These are phyloP conservation scores for Rhodamnia rubescens DNA, from an alignment of 345 rosid species.

Conservation along the genomic window DNA sequence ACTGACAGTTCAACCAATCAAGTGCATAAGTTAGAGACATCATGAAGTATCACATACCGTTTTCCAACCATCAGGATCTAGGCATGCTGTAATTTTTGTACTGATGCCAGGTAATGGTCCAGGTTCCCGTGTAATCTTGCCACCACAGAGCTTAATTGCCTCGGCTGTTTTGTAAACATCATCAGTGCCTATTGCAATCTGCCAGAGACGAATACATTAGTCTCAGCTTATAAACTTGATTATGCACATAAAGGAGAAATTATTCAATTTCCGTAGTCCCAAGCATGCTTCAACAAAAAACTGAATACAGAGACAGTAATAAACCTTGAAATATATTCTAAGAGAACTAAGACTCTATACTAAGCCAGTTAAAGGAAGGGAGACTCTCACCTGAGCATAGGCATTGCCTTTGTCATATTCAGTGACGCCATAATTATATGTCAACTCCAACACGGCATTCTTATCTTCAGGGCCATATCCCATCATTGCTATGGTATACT, in stretches of 20 bases:
- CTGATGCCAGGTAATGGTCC: constrained; percentile 95
- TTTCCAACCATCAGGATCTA: constrained; percentile 99
- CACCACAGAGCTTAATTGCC: constrained; percentile 72
- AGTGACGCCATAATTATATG: constrained; percentile 86
- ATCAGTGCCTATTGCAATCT: constrained; percentile 96
- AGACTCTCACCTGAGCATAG: constrained; percentile 62
- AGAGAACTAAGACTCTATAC: background rate
- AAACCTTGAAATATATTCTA: background rate
- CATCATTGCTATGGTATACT: constrained; percentile 87
- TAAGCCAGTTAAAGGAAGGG: background rate
- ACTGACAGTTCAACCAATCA: background rate
- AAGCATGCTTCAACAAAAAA: background rate
- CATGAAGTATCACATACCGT: constrained; percentile 39
- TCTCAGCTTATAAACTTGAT: background rate
- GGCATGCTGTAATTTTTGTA: constrained; percentile 92
- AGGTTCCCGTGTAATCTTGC: constrained; percentile 85
- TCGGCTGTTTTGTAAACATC: constrained; percentile 94
- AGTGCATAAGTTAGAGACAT: background rate
- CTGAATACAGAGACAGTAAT: background rate
- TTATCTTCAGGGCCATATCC: constrained; percentile 97
- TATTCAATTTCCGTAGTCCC: background rate
- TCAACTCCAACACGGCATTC: constrained; percentile 70
- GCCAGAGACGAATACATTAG: constrained; percentile 1
- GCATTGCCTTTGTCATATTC: constrained; percentile 89
- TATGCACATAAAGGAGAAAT: background rate